A percentile compares a stretch with the other conserved stretches of the same genome.
phyloP scores from a whole-genome alignment of 148 eudicot species.

The Vaccinium macrocarpon region DNA sequence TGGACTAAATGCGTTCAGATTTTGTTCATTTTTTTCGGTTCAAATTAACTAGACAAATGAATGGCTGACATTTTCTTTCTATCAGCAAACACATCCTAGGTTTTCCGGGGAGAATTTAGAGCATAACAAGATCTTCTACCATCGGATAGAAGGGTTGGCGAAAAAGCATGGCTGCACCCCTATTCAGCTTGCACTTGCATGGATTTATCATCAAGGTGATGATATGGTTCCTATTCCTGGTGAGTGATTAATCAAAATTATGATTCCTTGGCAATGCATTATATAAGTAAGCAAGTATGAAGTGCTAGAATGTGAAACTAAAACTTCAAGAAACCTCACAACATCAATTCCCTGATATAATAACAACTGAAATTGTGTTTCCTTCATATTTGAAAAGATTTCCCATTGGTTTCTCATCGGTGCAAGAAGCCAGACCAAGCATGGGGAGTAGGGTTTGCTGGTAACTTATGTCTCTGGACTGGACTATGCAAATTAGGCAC shows the following conservation, averaged over 20 bases:
- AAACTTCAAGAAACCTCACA: too few relatives aligned
- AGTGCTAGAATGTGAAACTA: background rate
- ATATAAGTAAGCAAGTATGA: background rate
- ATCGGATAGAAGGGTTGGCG: conserved; percentile 44
- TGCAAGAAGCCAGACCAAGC: background rate
- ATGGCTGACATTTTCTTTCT: background rate
- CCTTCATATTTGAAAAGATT: background rate
- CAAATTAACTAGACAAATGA: background rate
- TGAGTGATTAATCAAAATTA: background rate
- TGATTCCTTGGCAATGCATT: background rate
- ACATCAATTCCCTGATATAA: too few relatives aligned
- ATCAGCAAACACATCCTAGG: conserved; percentile 52
- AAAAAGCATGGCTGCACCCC: conserved; percentile 59
- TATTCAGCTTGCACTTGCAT: conserved; percentile 70
- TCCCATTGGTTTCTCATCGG: background rate
- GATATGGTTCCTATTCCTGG: conserved; percentile 56
- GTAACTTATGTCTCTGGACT: background rate
- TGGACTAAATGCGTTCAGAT: background rate
- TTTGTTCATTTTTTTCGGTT: background rate
- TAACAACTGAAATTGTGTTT: background rate
- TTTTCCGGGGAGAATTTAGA: conserved; percentile 52
- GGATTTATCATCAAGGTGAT: conserved; percentile 71
- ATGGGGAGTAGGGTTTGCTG: background rate
- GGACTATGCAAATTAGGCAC: background rate
- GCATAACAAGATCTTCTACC: conserved; percentile 59